Evolutionary conservation across 164 flowering plant genomes (phyloP), one percentile per base, ranked within the genome.

Genomic region (Nymphaea colorata): DNA sequence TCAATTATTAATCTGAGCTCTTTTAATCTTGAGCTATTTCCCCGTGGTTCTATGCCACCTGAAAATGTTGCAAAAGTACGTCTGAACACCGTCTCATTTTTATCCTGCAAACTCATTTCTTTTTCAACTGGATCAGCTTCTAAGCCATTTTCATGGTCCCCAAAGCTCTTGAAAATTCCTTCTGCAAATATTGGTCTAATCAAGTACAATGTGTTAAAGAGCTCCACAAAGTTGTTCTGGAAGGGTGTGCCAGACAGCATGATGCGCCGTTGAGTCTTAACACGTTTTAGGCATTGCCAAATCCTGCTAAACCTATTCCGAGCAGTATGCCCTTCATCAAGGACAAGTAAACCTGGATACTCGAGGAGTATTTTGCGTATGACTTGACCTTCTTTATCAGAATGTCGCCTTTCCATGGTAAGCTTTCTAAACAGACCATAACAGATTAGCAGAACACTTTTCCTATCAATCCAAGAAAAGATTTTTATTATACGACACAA

Each of bases 241-340:
- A 95, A 95, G 3, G 94, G 96, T 3, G 98, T 95, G 42, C 99
- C 99, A 0, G 98, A 92, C 6, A 95, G 85, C 73, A 90, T 85
- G 65, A 95, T 84, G 8, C 93, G 82, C 77, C 76, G 76, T 45
- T 79, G 61, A 1, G 98, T 86, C 47, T 82, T 68, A 15, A 87
- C 75, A 4, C 81, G 74, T 4, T 74, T 41, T 14, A 90, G 45
- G 51, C 79, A 84, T 70, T 82, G 77, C 82, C 82, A 90, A 8
- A 92, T 83, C 6, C 4, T 66, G 64, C 83, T 85, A 2, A 67
- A 41, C 1, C 74, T 68, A 71, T 95, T 92, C 3, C 97, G 77
- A 0, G 99, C 87, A 1, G 81, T 89, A 66, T 95, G 98, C 4
- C 99, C 96, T 79, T 95, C 99, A 75, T 95, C 99, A 42, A 92